A percentile compares a stretch with the other conserved stretches of the same genome.
These are phyloP conservation scores for Reutealis trisperma DNA, from an alignment of 345 rosid genomes.

Conservation along the genomic window DNA sequence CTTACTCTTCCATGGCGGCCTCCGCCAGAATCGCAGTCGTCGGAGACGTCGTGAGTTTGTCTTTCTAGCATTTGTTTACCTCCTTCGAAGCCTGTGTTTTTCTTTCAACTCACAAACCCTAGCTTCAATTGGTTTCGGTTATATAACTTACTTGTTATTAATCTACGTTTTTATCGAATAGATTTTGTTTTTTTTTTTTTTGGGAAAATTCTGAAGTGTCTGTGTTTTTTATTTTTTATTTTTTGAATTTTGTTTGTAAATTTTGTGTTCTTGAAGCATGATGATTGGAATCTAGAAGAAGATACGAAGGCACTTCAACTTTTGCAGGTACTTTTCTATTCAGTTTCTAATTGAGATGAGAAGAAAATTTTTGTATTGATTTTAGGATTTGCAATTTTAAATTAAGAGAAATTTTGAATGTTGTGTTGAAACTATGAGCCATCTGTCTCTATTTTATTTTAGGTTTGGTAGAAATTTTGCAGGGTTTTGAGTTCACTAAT, in stretches of 20 bases:
- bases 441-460: not conserved
- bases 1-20: constrained; percentile 40
- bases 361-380: not conserved
- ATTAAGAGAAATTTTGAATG: too few relatives aligned
- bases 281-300: constrained; percentile 68
- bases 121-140: not conserved
- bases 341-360: not conserved
- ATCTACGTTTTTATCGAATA: not conserved
- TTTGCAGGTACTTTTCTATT: constrained; percentile 46
- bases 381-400: not conserved
- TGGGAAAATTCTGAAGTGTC: not conserved
- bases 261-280: constrained; percentile 53
- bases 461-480: not conserved
- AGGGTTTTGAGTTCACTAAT: not conserved
- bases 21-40: constrained; percentile 54
- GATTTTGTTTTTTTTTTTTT: too few relatives aligned
- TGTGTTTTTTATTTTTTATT: not conserved
- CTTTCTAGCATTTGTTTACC: not conserved
- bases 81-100: not conserved
- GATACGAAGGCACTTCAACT: constrained; percentile 74
- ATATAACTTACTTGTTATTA: not conserved
- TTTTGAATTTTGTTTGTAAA: not conserved
- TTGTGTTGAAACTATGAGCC: not conserved
- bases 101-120: not conserved
- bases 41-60: constrained; percentile 57